phyloP scores from a whole-genome alignment of 371 early-diverging fungal genomes.

The Homolaphlyctis polyrhiza region DNA sequence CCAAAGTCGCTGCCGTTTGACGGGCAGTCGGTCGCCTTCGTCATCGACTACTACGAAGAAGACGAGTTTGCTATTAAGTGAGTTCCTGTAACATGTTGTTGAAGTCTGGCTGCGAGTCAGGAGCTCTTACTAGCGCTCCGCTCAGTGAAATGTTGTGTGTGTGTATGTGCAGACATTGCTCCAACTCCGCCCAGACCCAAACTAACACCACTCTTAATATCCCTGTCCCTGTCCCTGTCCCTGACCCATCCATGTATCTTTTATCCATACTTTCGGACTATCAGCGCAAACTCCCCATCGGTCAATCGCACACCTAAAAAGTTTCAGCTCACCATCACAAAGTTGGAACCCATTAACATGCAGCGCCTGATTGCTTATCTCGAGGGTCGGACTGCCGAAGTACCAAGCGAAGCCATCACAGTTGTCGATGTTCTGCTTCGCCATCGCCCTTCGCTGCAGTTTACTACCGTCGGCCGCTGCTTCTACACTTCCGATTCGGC shows the following conservation, averaged over 20 bases:
- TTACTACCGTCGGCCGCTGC: constrained; percentile 75
- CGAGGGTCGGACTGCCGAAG: constrained; percentile 28
- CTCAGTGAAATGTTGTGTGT: not conserved
- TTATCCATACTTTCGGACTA: too few relatives aligned
- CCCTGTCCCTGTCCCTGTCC: not conserved
- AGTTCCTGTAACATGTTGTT: not conserved
- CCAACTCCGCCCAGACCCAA: not conserved
- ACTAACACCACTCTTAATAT: too few relatives aligned
- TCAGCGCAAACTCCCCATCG: not conserved
- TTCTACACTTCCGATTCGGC: constrained; percentile 74
- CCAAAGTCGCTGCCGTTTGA: constrained; percentile 42
- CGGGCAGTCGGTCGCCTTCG: not conserved
- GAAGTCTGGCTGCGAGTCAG: not conserved
- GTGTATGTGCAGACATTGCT: not conserved
- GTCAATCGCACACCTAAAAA: constrained; percentile 19
- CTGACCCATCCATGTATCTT: not conserved
- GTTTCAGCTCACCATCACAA: constrained; percentile 34
- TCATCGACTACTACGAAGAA: not conserved
- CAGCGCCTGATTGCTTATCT: constrained; percentile 35
- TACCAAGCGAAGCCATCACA: constrained; percentile 59
- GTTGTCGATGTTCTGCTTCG: constrained; percentile 78
- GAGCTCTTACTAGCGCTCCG: not conserved
- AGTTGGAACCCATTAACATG: constrained; percentile 44
- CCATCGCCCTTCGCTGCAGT: constrained; percentile 62
- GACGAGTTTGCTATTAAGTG: not conserved